These are phyloP conservation scores for Boletus fagicola DNA, from an alignment of 768 basidiomycete genomes.

Conservation along the genomic window DNA sequence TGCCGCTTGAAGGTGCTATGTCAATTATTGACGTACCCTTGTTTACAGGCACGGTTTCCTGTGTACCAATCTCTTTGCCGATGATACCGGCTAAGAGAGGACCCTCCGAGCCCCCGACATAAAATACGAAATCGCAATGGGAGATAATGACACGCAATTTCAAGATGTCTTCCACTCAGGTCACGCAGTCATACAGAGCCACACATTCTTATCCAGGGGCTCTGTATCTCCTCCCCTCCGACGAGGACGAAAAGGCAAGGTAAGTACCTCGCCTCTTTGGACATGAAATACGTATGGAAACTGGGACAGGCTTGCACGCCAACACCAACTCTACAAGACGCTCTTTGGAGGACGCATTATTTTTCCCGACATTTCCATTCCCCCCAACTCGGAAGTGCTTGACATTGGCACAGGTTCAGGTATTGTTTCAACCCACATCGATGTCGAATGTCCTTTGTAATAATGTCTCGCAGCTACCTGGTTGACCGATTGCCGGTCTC, in stretches of 20 bases:
- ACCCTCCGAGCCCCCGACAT: neutral
- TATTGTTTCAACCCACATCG: neutral
- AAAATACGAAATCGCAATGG: neutral
- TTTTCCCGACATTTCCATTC: slow-evolving; percentile 9
- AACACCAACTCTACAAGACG: slow-evolving; percentile 21
- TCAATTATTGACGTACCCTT: neutral
- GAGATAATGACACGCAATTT: neutral
- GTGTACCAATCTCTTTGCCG: no score
- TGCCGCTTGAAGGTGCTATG: neutral
- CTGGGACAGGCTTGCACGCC: slow-evolving; percentile 11
- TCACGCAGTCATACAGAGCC: slow-evolving; percentile 4
- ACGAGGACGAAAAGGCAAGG: slow-evolving; percentile 20
- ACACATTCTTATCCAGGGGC: slow-evolving; percentile 18
- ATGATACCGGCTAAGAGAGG: neutral
- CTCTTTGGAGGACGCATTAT: slow-evolving; percentile 18
- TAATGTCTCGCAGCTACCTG: slow-evolving; percentile 8
- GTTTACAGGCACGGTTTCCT: neutral
- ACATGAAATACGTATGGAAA: neutral
- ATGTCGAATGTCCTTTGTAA: neutral
- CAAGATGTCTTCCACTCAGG: neutral
- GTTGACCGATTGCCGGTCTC: slow-evolving; percentile 15
- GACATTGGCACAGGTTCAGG: slow-evolving; percentile 27
- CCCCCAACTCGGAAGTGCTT: slow-evolving; percentile 14
- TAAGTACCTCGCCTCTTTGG: neutral
- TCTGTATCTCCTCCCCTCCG: slow-evolving; percentile 23